Evolutionary conservation across 148 eudicot genomes (phyloP), one percentile per base, ranked within the genome.

Genomic region (Cornus suecica): DNA sequence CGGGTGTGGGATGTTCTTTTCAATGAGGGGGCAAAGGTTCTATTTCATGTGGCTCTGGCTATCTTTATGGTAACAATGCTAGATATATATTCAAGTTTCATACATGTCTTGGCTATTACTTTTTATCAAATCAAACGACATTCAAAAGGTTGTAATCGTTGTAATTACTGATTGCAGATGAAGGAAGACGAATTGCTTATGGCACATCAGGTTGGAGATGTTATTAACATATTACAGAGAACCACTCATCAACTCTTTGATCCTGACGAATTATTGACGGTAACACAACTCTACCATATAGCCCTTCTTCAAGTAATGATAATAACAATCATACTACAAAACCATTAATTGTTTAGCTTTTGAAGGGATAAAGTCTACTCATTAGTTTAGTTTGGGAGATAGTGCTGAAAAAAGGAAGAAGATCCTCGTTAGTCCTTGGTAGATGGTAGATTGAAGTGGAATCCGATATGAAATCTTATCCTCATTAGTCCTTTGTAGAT

Each of bases 1-100:
- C 88, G 99, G 65, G 94, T 92, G 66, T 95, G 99, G 99, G 99
- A 95, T 79, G 86, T 91, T 70, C 99, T 95, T 74, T 95, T 95
- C 84, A 85, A 92, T 25, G 99, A 95, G 80, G 99, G 99, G 34
- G 99, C 97, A 22, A 86, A 83, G 76, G 91, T 92, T 82, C 78
- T 95, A 77, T 87, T 95, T 71, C 87, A 91, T 72, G 93, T 90
- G 62, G 99, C 99, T 64, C 83, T 95, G 83, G 99, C 99, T 26
- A 85, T 95, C 69, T 91, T 95, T 83, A 91, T 87, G 99, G 99
- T 92, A 70, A 82, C 26, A 23, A 32, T 71, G 71, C 23, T 24
- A 27, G 65, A 51, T 48, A 31, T 75, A 71, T 42, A n/a, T 31
- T 73, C 28, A 16, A 74, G 41, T 69, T 61, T 34, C 60, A 22